Evolutionary conservation across 164 flowering plant genomes (phyloP), one percentile per base, ranked within the genome.

Genomic region (Piper betle): DNA sequence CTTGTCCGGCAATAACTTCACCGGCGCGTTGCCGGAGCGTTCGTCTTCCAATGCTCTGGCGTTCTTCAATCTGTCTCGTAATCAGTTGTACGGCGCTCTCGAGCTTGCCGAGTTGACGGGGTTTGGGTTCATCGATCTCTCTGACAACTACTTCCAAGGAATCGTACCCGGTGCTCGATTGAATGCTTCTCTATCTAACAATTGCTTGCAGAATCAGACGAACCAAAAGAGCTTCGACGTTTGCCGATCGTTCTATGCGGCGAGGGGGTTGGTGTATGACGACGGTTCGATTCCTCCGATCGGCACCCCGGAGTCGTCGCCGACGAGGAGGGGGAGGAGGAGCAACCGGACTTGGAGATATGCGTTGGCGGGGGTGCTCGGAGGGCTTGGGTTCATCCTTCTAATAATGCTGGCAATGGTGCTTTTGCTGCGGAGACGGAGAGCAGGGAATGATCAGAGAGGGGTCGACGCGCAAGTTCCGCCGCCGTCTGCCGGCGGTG

Each of bases 141-240:
- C 93, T 0, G 64, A 71, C 53, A 91, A 91, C 62, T 91, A 82
- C 71, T 77, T 91, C 18, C 65, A 80, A 69, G 97, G 97, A 11
- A 69, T n/a, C 67, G 42, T 37, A 6, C 16, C 11, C 2, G 72
- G 55, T 54, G 68, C 64, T 25, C 57, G 1, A 6, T 38, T 52
- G 7, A 82, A 75, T 74, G 79, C 74, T 58, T 73, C 84, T 58
- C 70, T 91, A 48, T 59, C 8, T 7, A 55, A 43, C 11, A 94
- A 94, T 66, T 94, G 99, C 74, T 91, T 94, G 55, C 84, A 66
- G 68, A 71, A 70, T 62, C 58, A 73, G 52, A 7, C 80, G 4
- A 72, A 73, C 58, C 98, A 92, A 79, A 84, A 79, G 76, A 79
- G 66, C 60, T 61, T 62, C 53, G 52, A 60, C 8, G 82, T 78